Base-by-base conservation (phyloP, 495 filamentous ascomycete genomes). In the Lineolata rhizophorae region DNA sequence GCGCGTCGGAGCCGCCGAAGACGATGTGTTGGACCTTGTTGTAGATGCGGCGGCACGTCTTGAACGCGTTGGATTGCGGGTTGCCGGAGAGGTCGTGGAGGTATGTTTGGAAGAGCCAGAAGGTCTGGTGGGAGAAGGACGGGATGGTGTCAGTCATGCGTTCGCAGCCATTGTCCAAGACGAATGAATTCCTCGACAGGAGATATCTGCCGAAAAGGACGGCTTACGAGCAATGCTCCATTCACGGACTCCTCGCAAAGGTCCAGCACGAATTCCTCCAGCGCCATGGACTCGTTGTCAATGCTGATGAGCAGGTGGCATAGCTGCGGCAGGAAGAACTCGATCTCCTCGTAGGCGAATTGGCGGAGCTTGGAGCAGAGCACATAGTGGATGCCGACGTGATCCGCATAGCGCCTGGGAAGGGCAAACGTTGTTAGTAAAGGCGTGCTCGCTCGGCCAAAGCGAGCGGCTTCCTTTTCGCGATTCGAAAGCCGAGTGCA, bases 71-170 rank as follows among this genome's bases (percentile, higher is more conserved):
- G 28, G 70, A 62, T 45, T 72, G 67, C 4, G 75, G 74, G 31
- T 70, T 74, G 37, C 57, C 51, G 28, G 70, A 60, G 35, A 80
- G 65, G 44, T 81, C 76, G 51, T 71, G 73, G 5, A 81, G 64
- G 52, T 81, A 77, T 20, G 73, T 79, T 52, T 80, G 76, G 54
- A 81, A 76, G 32, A 79, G 60, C 75, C 75, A 81, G 51, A 81
- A 81, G 19, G 76, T 81, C 75, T 81, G 52, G 35, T 36, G 14
- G 13, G 10, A 29, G 19, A 26, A 39, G 34, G 38, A 35, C 32
- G 34, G 35, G 8, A 14, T 9, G 10, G 4, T 16, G 27, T n/a
- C 28, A n/a, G 14, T 6, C 15, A 6, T 6, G 13, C 28, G 26
- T 27, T 41, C 25, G n/a, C n/a, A n/a, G n/a, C n/a, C n/a, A n/a